These are phyloP conservation scores for Vicia faba DNA, from an alignment of 306 rosid species.

Conservation along the genomic window DNA sequence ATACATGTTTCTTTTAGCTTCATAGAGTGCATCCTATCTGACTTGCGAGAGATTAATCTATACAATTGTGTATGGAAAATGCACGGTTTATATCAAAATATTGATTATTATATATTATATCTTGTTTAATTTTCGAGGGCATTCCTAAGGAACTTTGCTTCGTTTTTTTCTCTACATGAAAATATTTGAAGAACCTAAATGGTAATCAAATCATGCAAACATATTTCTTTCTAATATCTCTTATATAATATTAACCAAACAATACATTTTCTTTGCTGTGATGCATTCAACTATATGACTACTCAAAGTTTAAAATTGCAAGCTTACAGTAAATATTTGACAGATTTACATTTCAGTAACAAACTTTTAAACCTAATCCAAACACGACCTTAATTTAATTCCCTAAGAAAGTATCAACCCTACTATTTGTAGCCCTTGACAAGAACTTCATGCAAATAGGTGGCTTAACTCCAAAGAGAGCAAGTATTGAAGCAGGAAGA, in stretches of 20 bases:
- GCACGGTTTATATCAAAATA: too few relatives aligned
- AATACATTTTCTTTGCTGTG: not conserved
- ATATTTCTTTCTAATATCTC: conserved; percentile 24
- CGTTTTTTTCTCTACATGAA: too few relatives aligned
- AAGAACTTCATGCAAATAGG: conserved; percentile 61
- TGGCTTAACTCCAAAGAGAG: conserved; percentile 55
- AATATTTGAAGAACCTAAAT: not conserved
- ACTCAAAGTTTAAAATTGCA: conserved; percentile 6
- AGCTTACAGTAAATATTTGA: conserved; percentile 1
- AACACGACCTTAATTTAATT: conserved; percentile 36
- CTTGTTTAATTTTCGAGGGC: too few relatives aligned
- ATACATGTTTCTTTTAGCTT: too few relatives aligned
- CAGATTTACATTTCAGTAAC: conserved; percentile 39
- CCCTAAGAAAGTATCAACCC: conserved; percentile 42
- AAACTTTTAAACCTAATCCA: conserved; percentile 5
- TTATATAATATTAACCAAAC: conserved; percentile 1
- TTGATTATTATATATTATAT: too few relatives aligned
- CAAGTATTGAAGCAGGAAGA: conserved; percentile 54
- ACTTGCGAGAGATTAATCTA: too few relatives aligned
- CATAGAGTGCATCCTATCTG: too few relatives aligned
- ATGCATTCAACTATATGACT: conserved; percentile 24
- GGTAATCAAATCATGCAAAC: not conserved
- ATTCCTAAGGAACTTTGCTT: too few relatives aligned
- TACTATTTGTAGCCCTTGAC: conserved; percentile 46
- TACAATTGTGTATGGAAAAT: too few relatives aligned